Conservation (phyloP, 2,329 filamentous ascomycete genomes). For the Corynespora cassiicola region DNA sequence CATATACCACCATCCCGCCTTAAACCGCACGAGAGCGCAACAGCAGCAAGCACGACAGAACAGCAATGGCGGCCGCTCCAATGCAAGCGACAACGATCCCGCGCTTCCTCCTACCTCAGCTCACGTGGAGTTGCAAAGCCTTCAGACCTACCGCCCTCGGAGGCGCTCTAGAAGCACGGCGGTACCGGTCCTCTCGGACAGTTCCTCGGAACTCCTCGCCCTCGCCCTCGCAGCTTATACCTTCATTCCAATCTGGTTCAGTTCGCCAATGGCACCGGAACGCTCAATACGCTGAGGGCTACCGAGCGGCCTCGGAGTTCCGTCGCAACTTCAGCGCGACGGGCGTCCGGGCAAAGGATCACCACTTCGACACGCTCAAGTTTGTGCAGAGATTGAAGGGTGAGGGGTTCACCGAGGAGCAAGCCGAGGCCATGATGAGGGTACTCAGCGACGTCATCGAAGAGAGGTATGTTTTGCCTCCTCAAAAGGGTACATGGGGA, state of each 20-base stretch:
- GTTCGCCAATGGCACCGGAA: too few relatives aligned
- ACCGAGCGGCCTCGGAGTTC: slow-evolving; percentile 10
- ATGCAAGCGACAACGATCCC: slow-evolving; percentile 38
- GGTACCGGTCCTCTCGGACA: slow-evolving; percentile 18
- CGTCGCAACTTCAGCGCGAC: slow-evolving; percentile 71
- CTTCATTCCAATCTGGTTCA: too few relatives aligned
- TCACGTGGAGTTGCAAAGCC: slow-evolving; percentile 40
- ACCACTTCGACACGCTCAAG: slow-evolving; percentile 98
- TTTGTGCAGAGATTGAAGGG: slow-evolving; percentile 89
- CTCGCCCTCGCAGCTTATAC: background rate
- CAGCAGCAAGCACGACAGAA: too few relatives aligned
- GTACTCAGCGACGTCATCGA: slow-evolving; percentile 96
- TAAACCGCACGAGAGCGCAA: too few relatives aligned
- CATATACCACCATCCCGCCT: too few relatives aligned
- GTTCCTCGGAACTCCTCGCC: slow-evolving; percentile 15
- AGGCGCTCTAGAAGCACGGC: slow-evolving; percentile 19
- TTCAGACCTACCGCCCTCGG: slow-evolving; percentile 25
- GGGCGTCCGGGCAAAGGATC: slow-evolving; percentile 69
- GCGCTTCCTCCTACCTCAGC: slow-evolving; percentile 46
- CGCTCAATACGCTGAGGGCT: slow-evolving; percentile 9
- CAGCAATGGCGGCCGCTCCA: slow-evolving; percentile 33
- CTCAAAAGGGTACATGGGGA: too few relatives aligned
- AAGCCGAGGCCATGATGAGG: slow-evolving; percentile 98
- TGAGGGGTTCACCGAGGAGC: slow-evolving; percentile 94
- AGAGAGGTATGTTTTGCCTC: slow-evolving; percentile 70